Percentiles rank a stretch among this genome's conserved stretches.
phyloP scores from a whole-genome alignment of 164 flowering plant species.

The Vitis riparia region DNA sequence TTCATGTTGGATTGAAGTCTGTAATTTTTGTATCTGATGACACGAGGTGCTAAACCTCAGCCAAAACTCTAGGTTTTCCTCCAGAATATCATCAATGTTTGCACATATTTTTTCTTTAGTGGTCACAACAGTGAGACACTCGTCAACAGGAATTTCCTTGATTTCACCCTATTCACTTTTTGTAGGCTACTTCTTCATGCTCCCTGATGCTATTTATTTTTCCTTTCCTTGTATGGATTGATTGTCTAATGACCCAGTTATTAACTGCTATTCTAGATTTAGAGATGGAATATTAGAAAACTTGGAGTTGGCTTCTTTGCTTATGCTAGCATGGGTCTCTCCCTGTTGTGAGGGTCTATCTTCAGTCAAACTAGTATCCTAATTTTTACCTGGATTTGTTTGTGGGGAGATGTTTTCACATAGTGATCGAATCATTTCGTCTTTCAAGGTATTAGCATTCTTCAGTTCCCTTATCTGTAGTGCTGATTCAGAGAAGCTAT shows the following conservation, averaged over 20 bases:
- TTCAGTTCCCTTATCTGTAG: constrained; percentile 52
- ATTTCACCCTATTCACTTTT: constrained; percentile 10
- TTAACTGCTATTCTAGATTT: constrained; percentile 6
- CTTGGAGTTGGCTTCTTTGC: constrained; percentile 4
- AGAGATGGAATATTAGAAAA: constrained; percentile 13
- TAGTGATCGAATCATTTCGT: constrained; percentile 50
- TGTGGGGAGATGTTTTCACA: constrained; percentile 30
- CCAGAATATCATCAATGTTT: constrained; percentile 59
- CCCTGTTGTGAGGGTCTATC: constrained; percentile 4
- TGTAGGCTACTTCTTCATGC: not conserved
- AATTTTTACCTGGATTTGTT: constrained; percentile 10
- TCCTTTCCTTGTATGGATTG: constrained; percentile 6
- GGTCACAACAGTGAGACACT: constrained; percentile 19
- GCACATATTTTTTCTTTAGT: constrained; percentile 55
- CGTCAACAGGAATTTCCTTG: constrained; percentile 16
- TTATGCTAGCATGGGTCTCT: not conserved
- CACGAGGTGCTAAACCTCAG: constrained; percentile 68
- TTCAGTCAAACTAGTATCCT: not conserved
- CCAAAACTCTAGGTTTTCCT: constrained; percentile 79
- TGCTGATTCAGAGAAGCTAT: constrained; percentile 40
- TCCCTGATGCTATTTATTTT: not conserved
- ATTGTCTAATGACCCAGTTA: not conserved
- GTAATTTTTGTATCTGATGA: constrained; percentile 70
- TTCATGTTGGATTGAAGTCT: constrained; percentile 33
- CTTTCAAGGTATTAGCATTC: constrained; percentile 45